Evolutionary conservation across 139 green algal species (phyloP), one percentile per base, ranked within the genome.

Genomic region (Micractinium sp.): DNA sequence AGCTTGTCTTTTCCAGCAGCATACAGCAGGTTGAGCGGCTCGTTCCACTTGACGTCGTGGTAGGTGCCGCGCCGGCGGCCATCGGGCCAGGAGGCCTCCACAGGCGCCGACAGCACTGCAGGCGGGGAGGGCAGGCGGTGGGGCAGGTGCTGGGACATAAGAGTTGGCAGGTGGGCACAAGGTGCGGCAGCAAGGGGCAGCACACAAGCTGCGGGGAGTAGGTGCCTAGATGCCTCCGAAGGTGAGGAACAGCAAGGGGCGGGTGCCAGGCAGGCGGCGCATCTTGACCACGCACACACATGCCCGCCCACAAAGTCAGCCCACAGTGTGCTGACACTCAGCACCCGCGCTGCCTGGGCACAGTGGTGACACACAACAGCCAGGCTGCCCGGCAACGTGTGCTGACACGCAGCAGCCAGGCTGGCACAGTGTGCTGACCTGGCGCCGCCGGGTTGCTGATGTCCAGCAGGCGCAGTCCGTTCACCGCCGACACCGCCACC

Each of bases 41-140:
- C 85, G 75, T 89, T 84, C 85, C 85, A 89, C 56, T 85, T 85
- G 53, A 84, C 27, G 74, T 89, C 85, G 75, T 89, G 85, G 35
- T 89, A 89, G 2, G 56, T 85, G 56, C 1, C 13, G 63, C 56
- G 75, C 35, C 14, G 7, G 25, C 25, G 56, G 85, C 85, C 75
- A 35, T 85, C 75, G 71, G 85, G 73, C 85, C 71, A 82, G 2
- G 47, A 18, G 38, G n/a, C 41, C n/a, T 22, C 73, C 53, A 89
- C 18, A 0, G 73, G 73, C 9, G 13, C 31, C 0, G 83, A 87
- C 66, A 87, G 83, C 83, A 87, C 83, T 87, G 83, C 83, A 33
- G 63, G 66, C 35, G 18, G 36, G 35, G 7, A 60, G 14, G 78
- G 78, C 20, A 12, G 78, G 83, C 33, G 47, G 63, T 13, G 20